These are phyloP conservation scores for Phytophthora pinifolia DNA, from an alignment of 352 stramenopile species.

Conservation along the genomic window DNA sequence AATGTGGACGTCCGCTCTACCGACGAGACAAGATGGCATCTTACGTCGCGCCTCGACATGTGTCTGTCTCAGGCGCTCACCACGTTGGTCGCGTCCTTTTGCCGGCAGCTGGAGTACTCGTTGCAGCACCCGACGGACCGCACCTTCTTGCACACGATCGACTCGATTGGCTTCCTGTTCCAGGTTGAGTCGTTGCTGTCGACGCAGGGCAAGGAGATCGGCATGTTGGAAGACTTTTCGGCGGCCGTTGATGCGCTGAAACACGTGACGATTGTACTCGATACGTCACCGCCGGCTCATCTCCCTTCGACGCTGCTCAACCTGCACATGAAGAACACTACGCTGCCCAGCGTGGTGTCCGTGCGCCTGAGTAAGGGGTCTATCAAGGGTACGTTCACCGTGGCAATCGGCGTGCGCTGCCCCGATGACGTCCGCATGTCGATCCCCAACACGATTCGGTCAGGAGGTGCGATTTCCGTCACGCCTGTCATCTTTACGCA, in stretches of 20 bases:
- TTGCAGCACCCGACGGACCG: constrained; percentile 62
- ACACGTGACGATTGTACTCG: constrained; percentile 66
- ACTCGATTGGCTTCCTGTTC: constrained; percentile 78
- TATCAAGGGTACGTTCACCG: constrained; percentile 43
- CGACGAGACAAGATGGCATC: constrained; percentile 76
- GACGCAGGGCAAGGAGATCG: constrained; percentile 94
- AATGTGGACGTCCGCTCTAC: constrained; percentile 42
- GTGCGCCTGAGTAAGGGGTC: constrained; percentile 61
- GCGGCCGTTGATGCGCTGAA: constrained; percentile 78
- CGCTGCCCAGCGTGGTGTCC: constrained; percentile 72
- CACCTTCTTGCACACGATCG: constrained; percentile 60
- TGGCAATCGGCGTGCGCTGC: constrained; percentile 65
- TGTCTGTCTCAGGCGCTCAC: constrained; percentile 78
- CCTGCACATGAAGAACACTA: constrained; percentile 74
- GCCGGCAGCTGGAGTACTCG: constrained; percentile 64
- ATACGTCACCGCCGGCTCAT: constrained; percentile 58
- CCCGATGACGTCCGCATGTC: constrained; percentile 34
- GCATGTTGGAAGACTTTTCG: constrained; percentile 93
- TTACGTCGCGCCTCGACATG: constrained; percentile 78
- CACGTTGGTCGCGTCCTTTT: constrained; percentile 73
- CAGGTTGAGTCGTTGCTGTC: constrained; percentile 93
- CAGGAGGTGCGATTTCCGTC: constrained; percentile 49
- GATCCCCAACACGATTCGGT: constrained; percentile 53
- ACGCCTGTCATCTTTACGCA: constrained; percentile 75
- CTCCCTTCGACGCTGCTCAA: constrained; percentile 72